phyloP scores from a whole-genome alignment of 495 filamentous ascomycete species.

The Neurospora sp. region DNA sequence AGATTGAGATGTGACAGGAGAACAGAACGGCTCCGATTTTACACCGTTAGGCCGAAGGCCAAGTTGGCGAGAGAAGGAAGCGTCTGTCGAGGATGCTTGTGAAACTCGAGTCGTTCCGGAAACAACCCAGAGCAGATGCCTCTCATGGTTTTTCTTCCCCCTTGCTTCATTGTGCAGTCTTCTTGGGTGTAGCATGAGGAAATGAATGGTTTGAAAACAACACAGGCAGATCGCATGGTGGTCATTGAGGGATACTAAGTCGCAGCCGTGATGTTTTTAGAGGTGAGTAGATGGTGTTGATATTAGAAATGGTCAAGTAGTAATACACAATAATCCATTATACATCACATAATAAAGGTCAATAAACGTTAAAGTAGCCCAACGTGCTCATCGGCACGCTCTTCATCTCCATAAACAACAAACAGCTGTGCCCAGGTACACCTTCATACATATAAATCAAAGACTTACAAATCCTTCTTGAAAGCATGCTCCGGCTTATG shows the following conservation, averaged over 20 bases:
- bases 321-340: not conserved
- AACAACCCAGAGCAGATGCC: not conserved
- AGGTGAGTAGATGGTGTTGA: not conserved
- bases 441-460: not conserved
- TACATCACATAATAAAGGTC: not conserved
- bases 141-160: not conserved
- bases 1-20: not conserved
- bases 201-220: not conserved
- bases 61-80: not conserved
- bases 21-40: not conserved
- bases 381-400: not conserved
- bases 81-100: not conserved
- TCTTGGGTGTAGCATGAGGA: not conserved
- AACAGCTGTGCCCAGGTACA: not conserved
- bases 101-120: not conserved
- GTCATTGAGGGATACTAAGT: not conserved
- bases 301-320: not conserved
- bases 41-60: not conserved
- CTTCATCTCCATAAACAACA: not conserved
- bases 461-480: constrained; percentile 42
- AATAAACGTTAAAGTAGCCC: not conserved
- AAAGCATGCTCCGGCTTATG: constrained; percentile 71
- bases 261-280: not conserved
- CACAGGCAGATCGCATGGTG: not conserved
- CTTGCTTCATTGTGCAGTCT: not conserved